Base-by-base conservation (phyloP, 2,329 filamentous ascomycete species). In the Pyrenophora tritici-repentis region DNA sequence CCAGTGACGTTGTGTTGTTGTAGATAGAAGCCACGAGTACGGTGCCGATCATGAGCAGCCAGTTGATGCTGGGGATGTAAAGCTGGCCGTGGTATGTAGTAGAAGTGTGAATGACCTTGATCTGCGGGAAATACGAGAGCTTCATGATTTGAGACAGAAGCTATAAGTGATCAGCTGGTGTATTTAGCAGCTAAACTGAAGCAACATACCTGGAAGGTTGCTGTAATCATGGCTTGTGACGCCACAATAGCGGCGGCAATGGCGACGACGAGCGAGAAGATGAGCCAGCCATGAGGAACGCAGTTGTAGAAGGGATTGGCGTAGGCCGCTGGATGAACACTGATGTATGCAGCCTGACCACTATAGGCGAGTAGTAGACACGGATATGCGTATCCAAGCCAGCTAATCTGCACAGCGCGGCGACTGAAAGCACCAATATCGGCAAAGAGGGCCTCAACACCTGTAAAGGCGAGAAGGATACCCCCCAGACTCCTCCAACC, bases 171-270 rank as follows among this genome's bases (percentile, higher is more conserved):
- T 29, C 9, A 29, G 26, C 26, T 13, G 9, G 26, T 29, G 26
- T 4, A 9, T 12, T 9, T 29, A 29, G 26, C 9, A 29, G 13
- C 9, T 29, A 29, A 8, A 13, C 9, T 29, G 8, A 13, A 13
- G 9, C 26, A 29, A 29, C 26, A 10, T 29, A 29, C 26, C 73
- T 89, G 87, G 57, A 91, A 91, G 0, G 86, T 85, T 6, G 83
- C 85, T 0, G 89, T 91, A 42, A 91, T 90, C 75, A 91, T 87
- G 8, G 89, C 89, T 59, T 92, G 89, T 3, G 85, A 89, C 0
- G 89, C 89, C 9, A 92, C 88, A 59, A 91, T 84, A 20, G 87
- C 86, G 3, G 87, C 86, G 3, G 88, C 73, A 7, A 91, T 80
- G 0, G 88, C 87, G 40, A 91, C 74, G 3, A 91, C 79, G 22